phyloP scores from a whole-genome alignment of 208 protist species.

The Trypanosomatidae sp. region DNA sequence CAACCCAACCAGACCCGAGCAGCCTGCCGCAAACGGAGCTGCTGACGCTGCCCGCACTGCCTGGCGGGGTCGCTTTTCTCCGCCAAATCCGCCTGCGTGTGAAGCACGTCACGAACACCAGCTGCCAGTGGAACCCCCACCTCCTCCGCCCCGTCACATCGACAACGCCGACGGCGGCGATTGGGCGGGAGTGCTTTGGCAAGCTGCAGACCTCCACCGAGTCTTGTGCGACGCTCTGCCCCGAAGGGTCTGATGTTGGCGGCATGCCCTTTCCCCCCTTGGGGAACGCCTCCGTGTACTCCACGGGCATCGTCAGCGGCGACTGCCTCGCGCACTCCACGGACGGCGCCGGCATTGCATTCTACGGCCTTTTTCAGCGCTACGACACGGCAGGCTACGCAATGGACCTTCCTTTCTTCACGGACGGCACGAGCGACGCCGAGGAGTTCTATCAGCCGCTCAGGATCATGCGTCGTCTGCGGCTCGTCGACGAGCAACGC shows the following conservation, averaged over 20 bases:
- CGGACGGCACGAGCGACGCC: not conserved
- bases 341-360: conserved; percentile 2
- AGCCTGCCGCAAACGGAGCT: too few relatives aligned
- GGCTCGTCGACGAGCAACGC: conserved; percentile 9
- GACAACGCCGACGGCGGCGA: not conserved
- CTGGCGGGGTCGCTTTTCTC: conserved; percentile 11
- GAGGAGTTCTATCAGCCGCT: conserved; percentile 2
- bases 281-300: not conserved
- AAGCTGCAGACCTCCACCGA: not conserved
- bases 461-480: not conserved
- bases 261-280: not conserved
- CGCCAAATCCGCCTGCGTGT: conserved; percentile 9
- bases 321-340: not conserved
- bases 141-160: not conserved
- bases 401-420: conserved; percentile 6
- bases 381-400: conserved; percentile 19
- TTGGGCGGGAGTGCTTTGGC: conserved; percentile 8
- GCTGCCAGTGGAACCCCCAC: conserved; percentile 19
- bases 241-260: not conserved
- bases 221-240: not conserved
- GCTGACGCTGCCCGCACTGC: too few relatives aligned
- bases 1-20: too few relatives aligned
- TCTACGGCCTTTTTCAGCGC: not conserved
- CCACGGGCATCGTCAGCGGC: not conserved
- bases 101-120: conserved; percentile 13